Base-by-base conservation (phyloP, 108 stramenopile genomes). In the Skeletonema costatum region DNA sequence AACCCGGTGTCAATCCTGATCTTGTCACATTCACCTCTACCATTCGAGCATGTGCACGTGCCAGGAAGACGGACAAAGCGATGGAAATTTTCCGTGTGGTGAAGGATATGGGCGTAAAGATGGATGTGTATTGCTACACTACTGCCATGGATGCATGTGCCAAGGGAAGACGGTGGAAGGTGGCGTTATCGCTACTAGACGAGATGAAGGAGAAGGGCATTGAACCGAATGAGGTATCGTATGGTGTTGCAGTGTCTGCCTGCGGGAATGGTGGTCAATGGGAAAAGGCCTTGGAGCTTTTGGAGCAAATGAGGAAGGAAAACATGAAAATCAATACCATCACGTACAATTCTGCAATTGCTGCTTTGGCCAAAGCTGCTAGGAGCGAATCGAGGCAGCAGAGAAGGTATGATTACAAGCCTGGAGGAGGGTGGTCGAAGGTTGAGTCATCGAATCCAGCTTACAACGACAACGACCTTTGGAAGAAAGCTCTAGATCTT, bases 111-210 rank as follows among this genome's bases (percentile, higher is more conserved):
- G 82, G 79, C 8, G 63, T 90, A 2, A 73, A 79, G 13, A 63
- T 89, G 32, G 93, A 94, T 74, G 85, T 75, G n/a, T 90, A 92
- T 71, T 87, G 76, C 60, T 92, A 95, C 64, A 90, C 93, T 4
- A 90, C 91, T 9, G 90, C 86, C 5, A 95, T 95, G 53, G 91
- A 95, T 76, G 89, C 89, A 12, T 90, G 91, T 70, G 88, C 90
- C 50, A 90, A 90, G 68, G 89, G 75, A 5, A 83, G 70, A 58
- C 53, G 71, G 68, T 91, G 89, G 89, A 80, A 80, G 63, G 80
- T 72, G 64, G 91, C 93, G 11, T 60, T 95, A 58, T 66, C 72
- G 14, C 58, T 95, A 53, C 68, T 95, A 33, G 89, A 90, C 65
- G 91, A 92, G 71, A 95, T 95, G 93, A 69, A 78, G 79, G 68